A percentile compares a stretch with the other conserved stretches of the same genome.
Evolutionary conservation across 306 rosid species (phyloP).

Genomic region (Sindora glabra): DNA sequence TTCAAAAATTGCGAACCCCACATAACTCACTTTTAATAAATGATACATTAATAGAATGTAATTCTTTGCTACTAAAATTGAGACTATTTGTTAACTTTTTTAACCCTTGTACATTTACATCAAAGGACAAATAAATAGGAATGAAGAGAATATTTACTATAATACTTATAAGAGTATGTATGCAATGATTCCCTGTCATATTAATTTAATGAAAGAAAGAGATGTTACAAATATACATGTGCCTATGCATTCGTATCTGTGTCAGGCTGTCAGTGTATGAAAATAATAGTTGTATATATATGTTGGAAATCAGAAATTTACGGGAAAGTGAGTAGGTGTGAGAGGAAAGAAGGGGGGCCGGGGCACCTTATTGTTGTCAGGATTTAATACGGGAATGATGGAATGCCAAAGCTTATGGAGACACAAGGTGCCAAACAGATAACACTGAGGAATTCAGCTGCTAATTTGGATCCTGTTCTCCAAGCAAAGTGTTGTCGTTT

Average conservation of each 20-base stretch:
- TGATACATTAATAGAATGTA: too few species aligned
- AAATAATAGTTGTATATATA: too few species aligned
- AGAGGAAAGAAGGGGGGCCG: background rate
- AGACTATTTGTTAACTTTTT: too few species aligned
- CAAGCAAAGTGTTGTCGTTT: constrained; percentile 36
- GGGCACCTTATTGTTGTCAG: background rate
- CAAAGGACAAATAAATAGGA: too few species aligned
- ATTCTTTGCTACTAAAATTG: too few species aligned
- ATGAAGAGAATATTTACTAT: too few species aligned
- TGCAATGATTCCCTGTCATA: too few species aligned
- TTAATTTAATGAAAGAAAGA: constrained; percentile 18
- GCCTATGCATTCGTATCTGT: background rate
- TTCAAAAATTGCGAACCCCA: too few species aligned
- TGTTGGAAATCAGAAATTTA: too few species aligned
- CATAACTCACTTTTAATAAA: too few species aligned
- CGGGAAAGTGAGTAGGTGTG: background rate
- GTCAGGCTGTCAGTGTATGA: background rate
- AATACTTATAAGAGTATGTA: too few species aligned
- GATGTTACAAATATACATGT: constrained; percentile 8
- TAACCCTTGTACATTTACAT: too few species aligned
- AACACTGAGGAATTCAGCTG: constrained; percentile 14
- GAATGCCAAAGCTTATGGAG: background rate
- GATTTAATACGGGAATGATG: background rate
- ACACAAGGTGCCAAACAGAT: constrained; percentile 14
- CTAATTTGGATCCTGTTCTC: constrained; percentile 25